Evolutionary conservation across 371 early-diverging fungal species (phyloP).

Genomic region (Gilbertella persicaria): DNA sequence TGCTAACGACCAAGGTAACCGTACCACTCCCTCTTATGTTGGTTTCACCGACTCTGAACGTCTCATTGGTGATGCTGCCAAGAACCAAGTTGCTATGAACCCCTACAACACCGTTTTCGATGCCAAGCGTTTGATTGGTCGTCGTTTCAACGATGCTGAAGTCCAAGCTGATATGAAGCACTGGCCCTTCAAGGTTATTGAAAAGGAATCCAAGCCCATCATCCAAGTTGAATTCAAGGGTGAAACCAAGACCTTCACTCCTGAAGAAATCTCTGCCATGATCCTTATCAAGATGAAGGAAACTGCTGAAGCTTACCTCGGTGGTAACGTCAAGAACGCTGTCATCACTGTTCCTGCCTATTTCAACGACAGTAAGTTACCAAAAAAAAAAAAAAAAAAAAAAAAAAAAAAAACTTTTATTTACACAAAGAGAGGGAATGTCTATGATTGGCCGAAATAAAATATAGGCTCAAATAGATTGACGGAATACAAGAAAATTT

Average conservation of each 20-base stretch:
- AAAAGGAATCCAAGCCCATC: conserved; percentile 73
- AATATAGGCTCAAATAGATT: too few species aligned
- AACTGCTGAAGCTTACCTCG: conserved; percentile 87
- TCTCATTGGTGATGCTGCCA: conserved; percentile 90
- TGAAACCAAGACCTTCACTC: conserved; percentile 83
- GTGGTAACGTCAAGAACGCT: conserved; percentile 79
- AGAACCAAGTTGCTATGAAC: conserved; percentile 86
- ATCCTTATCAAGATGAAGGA: conserved; percentile 92
- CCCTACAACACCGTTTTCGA: conserved; percentile 91
- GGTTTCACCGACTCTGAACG: conserved; percentile 86
- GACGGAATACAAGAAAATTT: conserved; percentile 20
- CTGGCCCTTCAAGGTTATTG: conserved; percentile 85
- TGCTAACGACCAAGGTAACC: conserved; percentile 97
- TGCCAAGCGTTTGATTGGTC: conserved; percentile 97
- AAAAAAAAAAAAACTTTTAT: too few species aligned
- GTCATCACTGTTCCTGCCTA: conserved; percentile 97
- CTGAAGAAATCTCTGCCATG: conserved; percentile 94
- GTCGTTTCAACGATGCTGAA: conserved; percentile 87
- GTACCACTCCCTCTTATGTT: conserved; percentile 92
- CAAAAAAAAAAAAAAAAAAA: not conserved
- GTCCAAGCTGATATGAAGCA: conserved; percentile 91
- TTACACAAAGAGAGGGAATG: not conserved
- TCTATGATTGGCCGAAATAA: not conserved
- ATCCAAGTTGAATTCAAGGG: conserved; percentile 83
- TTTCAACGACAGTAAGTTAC: conserved; percentile 59